These are phyloP conservation scores for Annulohypoxylon stygium DNA, from an alignment of 495 filamentous ascomycete genomes.

Conservation along the genomic window DNA sequence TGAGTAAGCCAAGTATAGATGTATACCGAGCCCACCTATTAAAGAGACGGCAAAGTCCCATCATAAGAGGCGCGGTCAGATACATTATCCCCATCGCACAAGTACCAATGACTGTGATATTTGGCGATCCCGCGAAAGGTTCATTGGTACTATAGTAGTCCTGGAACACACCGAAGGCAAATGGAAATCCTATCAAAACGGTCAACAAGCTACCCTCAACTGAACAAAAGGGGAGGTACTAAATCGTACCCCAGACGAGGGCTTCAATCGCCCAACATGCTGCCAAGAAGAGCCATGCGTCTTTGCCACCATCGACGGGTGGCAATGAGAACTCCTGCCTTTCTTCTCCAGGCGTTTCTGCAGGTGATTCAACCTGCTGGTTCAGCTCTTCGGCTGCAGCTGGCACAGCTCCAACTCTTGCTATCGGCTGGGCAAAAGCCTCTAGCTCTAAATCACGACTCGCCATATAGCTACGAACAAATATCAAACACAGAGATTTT, in stretches of 20 bases:
- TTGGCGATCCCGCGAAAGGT: slow-evolving; percentile 56
- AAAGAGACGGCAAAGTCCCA: slow-evolving; percentile 51
- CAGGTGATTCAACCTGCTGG: slow-evolving; percentile 7
- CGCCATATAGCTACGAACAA: slow-evolving; percentile 21
- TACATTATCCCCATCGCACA: slow-evolving; percentile 62
- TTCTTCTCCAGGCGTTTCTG: slow-evolving; percentile 16
- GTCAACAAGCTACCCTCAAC: slow-evolving; percentile 14
- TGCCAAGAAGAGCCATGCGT: slow-evolving; percentile 70
- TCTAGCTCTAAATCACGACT: slow-evolving; percentile 41
- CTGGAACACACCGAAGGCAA: slow-evolving; percentile 71
- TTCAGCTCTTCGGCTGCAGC: slow-evolving; percentile 1
- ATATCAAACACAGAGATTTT: background rate
- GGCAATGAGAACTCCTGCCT: slow-evolving; percentile 59
- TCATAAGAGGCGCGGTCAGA: slow-evolving; percentile 57
- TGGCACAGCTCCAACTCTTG: slow-evolving; percentile 9
- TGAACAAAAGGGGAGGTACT: background rate
- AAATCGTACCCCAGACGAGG: slow-evolving; percentile 67
- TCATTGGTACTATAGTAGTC: slow-evolving; percentile 67
- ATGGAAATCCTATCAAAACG: slow-evolving; percentile 65
- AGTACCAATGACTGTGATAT: slow-evolving; percentile 50
- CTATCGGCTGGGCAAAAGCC: slow-evolving; percentile 11
- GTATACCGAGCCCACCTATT: slow-evolving; percentile 50
- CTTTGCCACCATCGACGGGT: slow-evolving; percentile 66
- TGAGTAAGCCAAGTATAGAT: slow-evolving; percentile 49
- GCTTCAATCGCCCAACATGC: slow-evolving; percentile 69